These are phyloP conservation scores for Apiospora marii DNA, from an alignment of 2,329 filamentous ascomycete genomes.

Conservation along the genomic window DNA sequence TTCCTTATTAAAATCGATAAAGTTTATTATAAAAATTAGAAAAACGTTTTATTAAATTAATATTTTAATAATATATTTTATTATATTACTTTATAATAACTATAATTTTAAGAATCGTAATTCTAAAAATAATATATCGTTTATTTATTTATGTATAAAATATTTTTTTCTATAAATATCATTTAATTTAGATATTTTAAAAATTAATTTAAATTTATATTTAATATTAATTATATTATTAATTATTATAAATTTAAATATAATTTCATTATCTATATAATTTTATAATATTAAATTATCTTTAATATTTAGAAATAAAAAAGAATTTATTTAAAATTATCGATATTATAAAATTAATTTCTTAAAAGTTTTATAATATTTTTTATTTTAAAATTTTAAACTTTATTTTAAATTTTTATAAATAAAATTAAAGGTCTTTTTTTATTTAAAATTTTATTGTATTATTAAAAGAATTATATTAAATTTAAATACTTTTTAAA, in stretches of 20 bases:
- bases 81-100: not conserved
- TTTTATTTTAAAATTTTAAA: not conserved
- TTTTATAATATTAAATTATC: not conserved
- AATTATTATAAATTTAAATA: not conserved
- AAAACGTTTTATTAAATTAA: not conserved
- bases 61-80: not conserved
- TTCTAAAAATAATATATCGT: not conserved
- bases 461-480: no score
- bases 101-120: not conserved
- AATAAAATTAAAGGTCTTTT: not conserved
- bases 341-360: not conserved
- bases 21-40: not conserved
- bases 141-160: not conserved
- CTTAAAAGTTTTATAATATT: not conserved
- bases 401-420: not conserved
- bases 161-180: not conserved
- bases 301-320: not conserved
- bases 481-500: not conserved
- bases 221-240: not conserved
- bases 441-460: not conserved
- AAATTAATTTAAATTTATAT: no score
- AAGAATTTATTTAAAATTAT: not conserved
- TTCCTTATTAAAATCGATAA: not conserved
- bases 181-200: no score
- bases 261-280: not conserved